These are phyloP conservation scores for Blumeriella jaapii DNA, from an alignment of 2,329 filamentous ascomycete species.

Conservation along the genomic window DNA sequence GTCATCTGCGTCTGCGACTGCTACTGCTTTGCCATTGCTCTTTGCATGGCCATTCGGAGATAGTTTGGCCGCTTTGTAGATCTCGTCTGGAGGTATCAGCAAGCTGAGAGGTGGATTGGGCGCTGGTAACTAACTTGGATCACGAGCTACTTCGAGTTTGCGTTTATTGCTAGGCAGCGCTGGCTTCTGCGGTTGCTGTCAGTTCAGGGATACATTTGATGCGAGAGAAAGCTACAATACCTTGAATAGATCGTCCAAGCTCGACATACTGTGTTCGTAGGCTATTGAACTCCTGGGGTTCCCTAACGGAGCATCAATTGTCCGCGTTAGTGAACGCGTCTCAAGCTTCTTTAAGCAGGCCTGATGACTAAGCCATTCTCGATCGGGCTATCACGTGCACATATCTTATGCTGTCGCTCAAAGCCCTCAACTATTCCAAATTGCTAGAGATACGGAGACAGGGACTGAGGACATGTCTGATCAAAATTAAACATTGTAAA, in stretches of 20 bases:
- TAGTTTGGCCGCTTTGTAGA: conserved; percentile 52
- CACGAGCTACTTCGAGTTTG: conserved; percentile 48
- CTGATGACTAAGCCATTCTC: too few relatives aligned
- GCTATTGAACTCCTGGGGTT: too few relatives aligned
- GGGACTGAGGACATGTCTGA: too few relatives aligned
- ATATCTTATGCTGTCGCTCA: too few relatives aligned
- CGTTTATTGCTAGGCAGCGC: conserved; percentile 40
- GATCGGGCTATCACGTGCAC: too few relatives aligned
- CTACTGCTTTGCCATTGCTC: conserved; percentile 22
- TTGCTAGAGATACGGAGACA: too few relatives aligned
- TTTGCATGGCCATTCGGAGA: conserved; percentile 33
- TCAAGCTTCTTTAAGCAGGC: too few relatives aligned
- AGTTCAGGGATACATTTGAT: background rate
- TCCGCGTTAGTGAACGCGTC: too few relatives aligned
- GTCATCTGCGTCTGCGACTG: conserved; percentile 29
- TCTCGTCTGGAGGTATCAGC: conserved; percentile 35
- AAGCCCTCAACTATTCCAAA: too few relatives aligned
- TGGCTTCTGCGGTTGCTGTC: conserved; percentile 21
- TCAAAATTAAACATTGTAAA: too few relatives aligned
- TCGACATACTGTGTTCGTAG: conserved; percentile 6
- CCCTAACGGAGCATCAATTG: too few relatives aligned
- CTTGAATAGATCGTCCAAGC: conserved; percentile 7
- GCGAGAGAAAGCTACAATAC: background rate
- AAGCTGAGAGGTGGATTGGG: conserved; percentile 1
- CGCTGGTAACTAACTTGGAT: conserved; percentile 43